Evolutionary conservation across 2,329 filamentous ascomycete species (phyloP).

Genomic region (Nothopassalora personata): DNA sequence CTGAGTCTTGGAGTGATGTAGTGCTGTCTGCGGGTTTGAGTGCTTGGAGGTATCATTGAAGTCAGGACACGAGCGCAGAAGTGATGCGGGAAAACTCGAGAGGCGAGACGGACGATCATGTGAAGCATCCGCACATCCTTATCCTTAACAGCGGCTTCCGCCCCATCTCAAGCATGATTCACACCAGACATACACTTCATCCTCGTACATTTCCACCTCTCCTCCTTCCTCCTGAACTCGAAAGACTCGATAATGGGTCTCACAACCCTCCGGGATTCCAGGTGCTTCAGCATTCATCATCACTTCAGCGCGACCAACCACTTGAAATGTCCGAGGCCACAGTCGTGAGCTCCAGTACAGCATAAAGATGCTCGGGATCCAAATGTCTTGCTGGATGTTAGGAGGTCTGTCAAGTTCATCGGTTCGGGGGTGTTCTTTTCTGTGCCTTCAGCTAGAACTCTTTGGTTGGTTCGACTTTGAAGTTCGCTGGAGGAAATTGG

Average conservation of each 20-base stretch:
- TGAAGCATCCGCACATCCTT: not conserved
- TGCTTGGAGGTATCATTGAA: no score
- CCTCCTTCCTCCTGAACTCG: not conserved
- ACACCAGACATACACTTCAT: not conserved
- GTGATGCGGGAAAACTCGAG: no score
- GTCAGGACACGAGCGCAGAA: no score
- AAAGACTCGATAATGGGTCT: not conserved
- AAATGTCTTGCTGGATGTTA: not conserved
- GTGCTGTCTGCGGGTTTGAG: no score
- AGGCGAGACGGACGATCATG: no score
- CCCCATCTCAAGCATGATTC: not conserved
- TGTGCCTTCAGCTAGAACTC: not conserved
- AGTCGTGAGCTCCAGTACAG: not conserved
- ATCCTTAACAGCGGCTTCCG: not conserved
- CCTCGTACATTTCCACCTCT: not conserved
- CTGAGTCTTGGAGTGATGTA: no score
- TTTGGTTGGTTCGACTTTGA: not conserved
- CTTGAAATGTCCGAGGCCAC: not conserved
- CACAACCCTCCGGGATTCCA: not conserved
- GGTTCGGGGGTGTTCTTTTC: not conserved
- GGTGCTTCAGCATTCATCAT: not conserved
- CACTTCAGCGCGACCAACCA: not conserved
- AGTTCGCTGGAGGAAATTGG: not conserved
- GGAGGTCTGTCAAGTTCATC: not conserved
- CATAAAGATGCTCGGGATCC: not conserved